Percentiles rank a stretch among this genome's conserved stretches.
These are phyloP conservation scores for Rhynchosporium graminicola DNA, from an alignment of 2,329 filamentous ascomycete genomes.

Conservation along the genomic window DNA sequence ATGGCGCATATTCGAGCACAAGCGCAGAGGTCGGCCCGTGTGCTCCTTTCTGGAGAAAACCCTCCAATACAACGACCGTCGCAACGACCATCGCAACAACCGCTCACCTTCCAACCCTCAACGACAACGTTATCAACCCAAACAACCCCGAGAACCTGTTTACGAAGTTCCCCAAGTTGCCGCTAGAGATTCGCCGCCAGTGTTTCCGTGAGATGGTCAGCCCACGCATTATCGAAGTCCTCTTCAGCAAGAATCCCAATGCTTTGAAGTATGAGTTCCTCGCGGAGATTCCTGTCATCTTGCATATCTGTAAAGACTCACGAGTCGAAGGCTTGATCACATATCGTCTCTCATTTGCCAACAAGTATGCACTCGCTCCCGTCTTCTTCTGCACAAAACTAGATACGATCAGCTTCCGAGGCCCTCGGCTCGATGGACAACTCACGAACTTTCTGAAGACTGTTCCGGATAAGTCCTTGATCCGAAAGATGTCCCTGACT, in stretches of 20 bases:
- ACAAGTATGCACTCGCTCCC: neutral
- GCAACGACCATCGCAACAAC: neutral
- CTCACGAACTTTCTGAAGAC: neutral
- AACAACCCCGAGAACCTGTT: neutral
- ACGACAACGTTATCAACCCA: neutral
- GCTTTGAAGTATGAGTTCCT: neutral
- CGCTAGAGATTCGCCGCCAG: neutral
- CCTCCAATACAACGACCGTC: too few relatives aligned
- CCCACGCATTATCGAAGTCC: conserved; percentile 2
- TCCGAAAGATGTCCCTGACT: neutral
- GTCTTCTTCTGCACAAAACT: neutral
- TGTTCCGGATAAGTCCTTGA: neutral
- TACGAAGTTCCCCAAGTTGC: neutral
- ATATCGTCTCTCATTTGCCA: neutral
- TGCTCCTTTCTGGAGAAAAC: too few relatives aligned
- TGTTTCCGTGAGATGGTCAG: neutral
- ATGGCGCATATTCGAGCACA: too few relatives aligned
- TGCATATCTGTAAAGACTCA: neutral
- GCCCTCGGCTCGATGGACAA: neutral
- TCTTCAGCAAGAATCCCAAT: neutral
- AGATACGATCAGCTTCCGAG: neutral
- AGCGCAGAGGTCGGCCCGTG: too few relatives aligned
- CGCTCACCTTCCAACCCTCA: neutral
- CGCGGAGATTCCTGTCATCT: neutral
- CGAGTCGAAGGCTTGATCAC: neutral